These are phyloP conservation scores for Clarkia xantiana DNA, from an alignment of 345 rosid species.

Conservation along the genomic window DNA sequence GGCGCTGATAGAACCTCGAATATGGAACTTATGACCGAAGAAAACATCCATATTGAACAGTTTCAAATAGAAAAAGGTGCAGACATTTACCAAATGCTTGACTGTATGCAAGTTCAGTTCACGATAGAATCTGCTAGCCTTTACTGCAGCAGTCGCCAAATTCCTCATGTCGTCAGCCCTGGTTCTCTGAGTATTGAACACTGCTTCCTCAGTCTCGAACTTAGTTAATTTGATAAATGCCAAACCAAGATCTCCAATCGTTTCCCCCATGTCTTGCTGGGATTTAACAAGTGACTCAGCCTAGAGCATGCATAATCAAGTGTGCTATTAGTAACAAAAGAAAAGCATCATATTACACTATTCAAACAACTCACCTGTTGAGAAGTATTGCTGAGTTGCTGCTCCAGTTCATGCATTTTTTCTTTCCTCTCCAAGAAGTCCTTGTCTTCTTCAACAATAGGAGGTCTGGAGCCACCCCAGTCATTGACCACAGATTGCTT, in stretches of 20 bases:
- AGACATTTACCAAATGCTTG: conserved; percentile 70
- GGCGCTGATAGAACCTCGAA: not conserved
- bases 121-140: conserved; percentile 91
- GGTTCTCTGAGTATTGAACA: conserved; percentile 51
- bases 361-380: conserved; percentile 44
- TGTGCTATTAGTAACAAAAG: not conserved
- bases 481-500: conserved; percentile 78
- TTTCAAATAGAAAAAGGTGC: no score
- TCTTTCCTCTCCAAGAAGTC: conserved; percentile 77
- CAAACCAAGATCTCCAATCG: conserved; percentile 84
- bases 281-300: conserved; percentile 89
- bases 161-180: conserved; percentile 81
- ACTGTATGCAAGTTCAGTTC: conserved; percentile 78
- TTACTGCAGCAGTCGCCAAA: conserved; percentile 88
- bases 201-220: conserved; percentile 85
- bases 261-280: conserved; percentile 96
- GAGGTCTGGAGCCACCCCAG: conserved; percentile 74
- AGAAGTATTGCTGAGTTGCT: conserved; percentile 75
- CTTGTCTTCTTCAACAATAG: conserved; percentile 84
- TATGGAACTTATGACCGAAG: not conserved
- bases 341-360: not conserved
- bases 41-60: not conserved
- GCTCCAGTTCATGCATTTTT: conserved; percentile 73
- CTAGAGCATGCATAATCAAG: conserved; percentile 19
- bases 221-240: conserved; percentile 81